These are phyloP conservation scores for Zizania palustris DNA, from an alignment of 202 grass and related monocot genomes.

Conservation along the genomic window DNA sequence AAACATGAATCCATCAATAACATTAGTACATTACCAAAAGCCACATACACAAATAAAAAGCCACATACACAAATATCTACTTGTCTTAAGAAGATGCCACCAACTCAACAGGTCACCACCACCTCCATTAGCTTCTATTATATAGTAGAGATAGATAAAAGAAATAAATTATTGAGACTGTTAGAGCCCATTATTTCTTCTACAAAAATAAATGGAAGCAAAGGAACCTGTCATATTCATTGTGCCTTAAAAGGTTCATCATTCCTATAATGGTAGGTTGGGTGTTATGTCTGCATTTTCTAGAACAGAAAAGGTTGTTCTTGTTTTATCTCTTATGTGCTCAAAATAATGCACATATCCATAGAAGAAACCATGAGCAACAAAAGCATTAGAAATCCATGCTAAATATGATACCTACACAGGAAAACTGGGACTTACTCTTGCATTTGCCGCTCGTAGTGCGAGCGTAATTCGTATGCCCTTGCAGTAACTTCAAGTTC, in stretches of 20 bases:
- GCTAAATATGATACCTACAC: not conserved
- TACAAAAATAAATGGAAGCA: not conserved
- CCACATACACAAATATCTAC: too few species aligned
- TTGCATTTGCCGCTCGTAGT: slow-evolving; percentile 90
- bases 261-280: not conserved
- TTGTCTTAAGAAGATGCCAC: too few species aligned
- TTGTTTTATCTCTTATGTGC: not conserved
- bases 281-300: not conserved
- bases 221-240: not conserved
- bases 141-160: too few species aligned
- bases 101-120: too few species aligned
- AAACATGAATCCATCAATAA: too few species aligned
- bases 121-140: too few species aligned
- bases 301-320: not conserved
- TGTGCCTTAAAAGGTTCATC: not conserved
- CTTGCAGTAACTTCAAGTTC: slow-evolving; percentile 84
- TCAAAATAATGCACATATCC: slow-evolving; percentile 10
- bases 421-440: slow-evolving; percentile 56
- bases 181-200: too few species aligned
- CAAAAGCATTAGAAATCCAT: slow-evolving; percentile 14
- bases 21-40: too few species aligned
- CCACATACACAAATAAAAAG: too few species aligned
- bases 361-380: slow-evolving; percentile 16
- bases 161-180: too few species aligned
- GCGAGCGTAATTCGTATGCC: slow-evolving; percentile 82